phyloP scores from a whole-genome alignment of 257 asterid species.

The Perilla frutescens region DNA sequence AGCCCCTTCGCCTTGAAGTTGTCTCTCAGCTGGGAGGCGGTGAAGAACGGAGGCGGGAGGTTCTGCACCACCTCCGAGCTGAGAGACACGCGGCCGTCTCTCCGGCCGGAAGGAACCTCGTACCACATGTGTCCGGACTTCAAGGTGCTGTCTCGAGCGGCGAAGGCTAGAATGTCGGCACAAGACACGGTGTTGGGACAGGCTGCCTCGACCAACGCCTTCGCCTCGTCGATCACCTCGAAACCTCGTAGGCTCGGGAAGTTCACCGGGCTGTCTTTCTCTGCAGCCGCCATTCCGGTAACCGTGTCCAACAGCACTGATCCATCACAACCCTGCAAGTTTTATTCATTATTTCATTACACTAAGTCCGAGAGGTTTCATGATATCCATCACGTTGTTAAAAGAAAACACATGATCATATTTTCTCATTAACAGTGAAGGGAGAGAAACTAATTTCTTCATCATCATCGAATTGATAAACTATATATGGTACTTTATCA shows the following conservation, averaged over 20 bases:
- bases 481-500: too few species aligned
- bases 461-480: too few species aligned
- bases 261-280: slow-evolving; percentile 50
- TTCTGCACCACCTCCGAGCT: slow-evolving; percentile 41
- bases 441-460: too few species aligned
- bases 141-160: slow-evolving; percentile 62
- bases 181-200: slow-evolving; percentile 61
- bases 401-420: too few species aligned
- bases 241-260: slow-evolving; percentile 59
- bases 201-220: slow-evolving; percentile 45
- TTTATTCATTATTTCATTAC: too few species aligned
- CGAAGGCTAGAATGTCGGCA: slow-evolving; percentile 65
- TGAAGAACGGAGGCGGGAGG: slow-evolving; percentile 57
- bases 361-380: too few species aligned
- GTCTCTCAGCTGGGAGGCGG: slow-evolving; percentile 43
- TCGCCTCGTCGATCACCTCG: slow-evolving; percentile 64
- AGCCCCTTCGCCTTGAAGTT: slow-evolving; percentile 57
- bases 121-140: slow-evolving; percentile 50
- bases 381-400: too few species aligned
- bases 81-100: slow-evolving; percentile 58
- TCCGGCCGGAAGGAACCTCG: slow-evolving; percentile 55
- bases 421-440: too few species aligned
- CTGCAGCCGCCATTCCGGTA: slow-evolving; percentile 44
- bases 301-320: slow-evolving; percentile 52
- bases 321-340: slow-evolving; percentile 63